Percentiles rank a stretch among this genome's conserved stretches.
These are phyloP conservation scores for Fusarium udum DNA, from an alignment of 2,329 filamentous ascomycete genomes.

Conservation along the genomic window DNA sequence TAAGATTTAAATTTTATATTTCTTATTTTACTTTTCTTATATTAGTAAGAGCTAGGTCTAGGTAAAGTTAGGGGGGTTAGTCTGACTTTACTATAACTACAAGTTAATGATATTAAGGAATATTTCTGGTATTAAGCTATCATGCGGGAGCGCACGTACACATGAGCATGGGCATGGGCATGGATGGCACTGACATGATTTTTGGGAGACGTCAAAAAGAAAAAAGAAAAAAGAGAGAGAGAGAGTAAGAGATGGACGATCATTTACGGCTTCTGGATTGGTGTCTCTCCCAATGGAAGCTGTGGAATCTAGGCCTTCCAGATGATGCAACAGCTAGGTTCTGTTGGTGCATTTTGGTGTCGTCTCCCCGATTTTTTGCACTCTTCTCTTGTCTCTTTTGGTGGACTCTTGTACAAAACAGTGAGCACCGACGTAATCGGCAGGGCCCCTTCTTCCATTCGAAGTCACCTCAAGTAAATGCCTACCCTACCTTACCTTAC, in stretches of 20 bases:
- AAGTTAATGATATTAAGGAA: neutral
- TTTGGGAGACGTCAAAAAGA: neutral
- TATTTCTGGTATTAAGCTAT: conserved; percentile 19
- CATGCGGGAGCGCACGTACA: conserved; percentile 20
- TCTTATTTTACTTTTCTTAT: no score
- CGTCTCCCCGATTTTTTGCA: conserved; percentile 21
- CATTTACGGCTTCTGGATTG: conserved; percentile 26
- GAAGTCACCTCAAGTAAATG: conserved; percentile 1
- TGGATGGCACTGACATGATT: conserved; percentile 38
- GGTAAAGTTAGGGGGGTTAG: no score
- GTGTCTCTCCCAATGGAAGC: conserved; percentile 33
- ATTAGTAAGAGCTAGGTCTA: no score
- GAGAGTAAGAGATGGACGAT: conserved; percentile 8
- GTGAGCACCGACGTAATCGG: conserved; percentile 39
- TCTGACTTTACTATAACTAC: no score
- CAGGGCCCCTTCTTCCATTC: conserved; percentile 14
- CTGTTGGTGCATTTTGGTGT: neutral
- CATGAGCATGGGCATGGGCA: conserved; percentile 16
- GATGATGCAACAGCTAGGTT: conserved; percentile 39
- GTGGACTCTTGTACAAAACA: conserved; percentile 32
- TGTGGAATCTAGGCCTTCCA: conserved; percentile 33
- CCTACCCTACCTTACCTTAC: neutral
- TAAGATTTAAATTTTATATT: no score
- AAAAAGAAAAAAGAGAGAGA: neutral
- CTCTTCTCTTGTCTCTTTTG: conserved; percentile 20